Percentiles rank a stretch among this genome's conserved stretches.
Conservation (phyloP, 495 filamentous ascomycete species). For the Hypoxylon lienhwacheense region DNA sequence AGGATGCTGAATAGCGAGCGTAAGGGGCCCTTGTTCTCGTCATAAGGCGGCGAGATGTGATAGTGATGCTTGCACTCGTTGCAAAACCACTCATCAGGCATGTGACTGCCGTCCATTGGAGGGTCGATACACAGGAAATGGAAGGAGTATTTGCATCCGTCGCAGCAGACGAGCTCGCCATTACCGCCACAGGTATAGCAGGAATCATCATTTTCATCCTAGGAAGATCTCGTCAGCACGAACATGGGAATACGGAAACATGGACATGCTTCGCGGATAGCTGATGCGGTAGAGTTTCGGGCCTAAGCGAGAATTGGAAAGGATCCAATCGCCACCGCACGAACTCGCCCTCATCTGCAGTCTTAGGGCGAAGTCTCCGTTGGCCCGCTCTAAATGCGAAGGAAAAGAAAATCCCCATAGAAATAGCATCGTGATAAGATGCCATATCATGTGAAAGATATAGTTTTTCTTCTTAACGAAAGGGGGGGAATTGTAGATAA, state of each 20-base stretch:
- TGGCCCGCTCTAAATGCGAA: slow-evolving; percentile 11
- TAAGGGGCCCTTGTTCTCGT: slow-evolving; percentile 55
- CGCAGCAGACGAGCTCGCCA: slow-evolving; percentile 89
- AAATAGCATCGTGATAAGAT: slow-evolving; percentile 3
- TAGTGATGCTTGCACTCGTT: slow-evolving; percentile 61
- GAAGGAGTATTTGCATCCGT: slow-evolving; percentile 82
- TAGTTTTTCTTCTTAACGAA: background rate
- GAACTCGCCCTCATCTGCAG: slow-evolving; percentile 16
- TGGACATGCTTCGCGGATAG: slow-evolving; percentile 2
- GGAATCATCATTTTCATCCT: slow-evolving; percentile 84
- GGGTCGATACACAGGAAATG: slow-evolving; percentile 86
- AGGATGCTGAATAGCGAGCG: slow-evolving; percentile 59
- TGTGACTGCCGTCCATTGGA: slow-evolving; percentile 64
- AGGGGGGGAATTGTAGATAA: background rate
- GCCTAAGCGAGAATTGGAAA: slow-evolving; percentile 33
- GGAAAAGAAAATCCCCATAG: slow-evolving; percentile 19
- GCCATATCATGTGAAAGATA: no score
- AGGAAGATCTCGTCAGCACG: slow-evolving; percentile 33
- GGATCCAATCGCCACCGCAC: slow-evolving; percentile 30
- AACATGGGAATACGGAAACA: background rate
- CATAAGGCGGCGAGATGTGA: slow-evolving; percentile 41
- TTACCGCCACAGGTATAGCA: slow-evolving; percentile 79
- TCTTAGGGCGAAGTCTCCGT: slow-evolving; percentile 33
- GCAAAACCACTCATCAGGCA: slow-evolving; percentile 82
- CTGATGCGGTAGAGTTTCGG: slow-evolving; percentile 26